These are phyloP conservation scores for Cyamopsis tetragonoloba DNA, from an alignment of 306 rosid genomes.

Conservation along the genomic window DNA sequence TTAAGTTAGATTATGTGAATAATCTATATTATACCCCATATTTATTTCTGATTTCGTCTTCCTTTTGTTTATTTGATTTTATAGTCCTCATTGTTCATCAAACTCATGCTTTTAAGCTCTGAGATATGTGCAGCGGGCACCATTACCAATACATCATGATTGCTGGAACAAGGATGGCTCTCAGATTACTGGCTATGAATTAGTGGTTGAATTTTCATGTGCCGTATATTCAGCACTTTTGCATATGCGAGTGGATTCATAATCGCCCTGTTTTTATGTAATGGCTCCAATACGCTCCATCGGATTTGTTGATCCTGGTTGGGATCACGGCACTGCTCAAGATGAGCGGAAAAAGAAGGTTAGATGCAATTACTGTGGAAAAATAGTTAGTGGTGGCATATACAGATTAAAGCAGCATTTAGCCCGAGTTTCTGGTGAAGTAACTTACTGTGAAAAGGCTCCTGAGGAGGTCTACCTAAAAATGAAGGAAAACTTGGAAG, in stretches of 20 bases:
- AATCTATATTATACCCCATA: neutral
- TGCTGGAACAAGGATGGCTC: constrained; percentile 21
- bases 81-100: neutral
- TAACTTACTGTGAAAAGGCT: constrained; percentile 92
- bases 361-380: constrained; percentile 95
- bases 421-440: constrained; percentile 97
- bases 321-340: constrained; percentile 96
- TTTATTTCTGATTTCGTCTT: neutral
- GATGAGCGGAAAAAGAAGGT: constrained; percentile 98
- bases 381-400: constrained; percentile 94
- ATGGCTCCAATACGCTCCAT: constrained; percentile 75
- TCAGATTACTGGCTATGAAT: constrained; percentile 21
- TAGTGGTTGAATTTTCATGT: constrained; percentile 13
- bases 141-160: neutral
- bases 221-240: constrained; percentile 20
- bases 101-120: neutral
- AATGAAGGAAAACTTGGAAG: constrained; percentile 90
- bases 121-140: neutral
- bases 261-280: constrained; percentile 29
- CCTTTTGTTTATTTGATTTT: neutral
- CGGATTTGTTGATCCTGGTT: constrained; percentile 92
- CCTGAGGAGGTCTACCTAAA: constrained; percentile 84
- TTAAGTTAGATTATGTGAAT: neutral
- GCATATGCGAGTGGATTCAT: constrained; percentile 23
- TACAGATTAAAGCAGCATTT: constrained; percentile 96